A percentile compares a stretch with the other conserved stretches of the same genome.
Evolutionary conservation across 768 basidiomycete species (phyloP).

Genomic region (Glaciozyma martinii): DNA sequence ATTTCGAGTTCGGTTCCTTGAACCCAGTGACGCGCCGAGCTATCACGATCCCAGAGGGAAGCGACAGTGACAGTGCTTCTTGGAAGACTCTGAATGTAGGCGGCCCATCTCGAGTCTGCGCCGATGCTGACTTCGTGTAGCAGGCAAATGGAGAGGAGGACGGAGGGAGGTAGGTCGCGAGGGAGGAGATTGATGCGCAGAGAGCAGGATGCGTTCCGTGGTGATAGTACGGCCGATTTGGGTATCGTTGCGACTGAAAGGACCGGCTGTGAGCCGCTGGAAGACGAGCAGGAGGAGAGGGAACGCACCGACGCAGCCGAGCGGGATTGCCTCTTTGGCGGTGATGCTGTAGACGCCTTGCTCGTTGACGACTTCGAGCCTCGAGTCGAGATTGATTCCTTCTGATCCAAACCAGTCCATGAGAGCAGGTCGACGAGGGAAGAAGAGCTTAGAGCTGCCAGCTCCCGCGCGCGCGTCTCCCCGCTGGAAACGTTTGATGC

Average conservation of each 20-base stretch:
- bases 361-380: background rate
- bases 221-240: slow-evolving; percentile 34
- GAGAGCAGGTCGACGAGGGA: no score
- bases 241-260: slow-evolving; percentile 34
- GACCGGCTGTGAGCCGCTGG: background rate
- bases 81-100: slow-evolving; percentile 39
- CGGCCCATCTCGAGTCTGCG: slow-evolving; percentile 36
- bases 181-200: background rate
- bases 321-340: background rate
- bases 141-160: slow-evolving; percentile 38
- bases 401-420: background rate
- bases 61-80: slow-evolving; percentile 33
- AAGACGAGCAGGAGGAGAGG: background rate
- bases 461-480: no score
- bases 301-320: background rate
- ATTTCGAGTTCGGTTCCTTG: slow-evolving; percentile 36
- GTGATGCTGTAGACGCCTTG: background rate
- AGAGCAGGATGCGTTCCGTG: slow-evolving; percentile 32
- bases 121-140: slow-evolving; percentile 39
- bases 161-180: slow-evolving; percentile 21
- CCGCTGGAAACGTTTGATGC: no score
- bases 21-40: slow-evolving; percentile 34
- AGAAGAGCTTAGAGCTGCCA: no score
- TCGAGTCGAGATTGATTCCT: background rate
- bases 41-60: slow-evolving; percentile 39